These are phyloP conservation scores for Amaranthus hypochondriacus DNA, from an alignment of 148 eudicot species.

Conservation along the genomic window DNA sequence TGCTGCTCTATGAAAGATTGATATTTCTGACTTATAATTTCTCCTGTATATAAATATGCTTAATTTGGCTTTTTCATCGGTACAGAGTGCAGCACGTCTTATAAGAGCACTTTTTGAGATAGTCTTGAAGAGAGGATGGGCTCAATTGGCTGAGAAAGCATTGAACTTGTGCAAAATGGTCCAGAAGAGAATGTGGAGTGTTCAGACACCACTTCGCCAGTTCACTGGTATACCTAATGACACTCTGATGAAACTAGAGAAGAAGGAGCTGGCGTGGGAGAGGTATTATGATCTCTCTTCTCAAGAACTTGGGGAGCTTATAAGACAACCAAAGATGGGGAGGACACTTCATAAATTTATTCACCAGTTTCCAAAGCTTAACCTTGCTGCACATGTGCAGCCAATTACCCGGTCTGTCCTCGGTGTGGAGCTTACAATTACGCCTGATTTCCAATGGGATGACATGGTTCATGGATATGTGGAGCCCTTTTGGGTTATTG, in stretches of 20 bases:
- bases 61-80: conserved; percentile 7
- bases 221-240: conserved; percentile 64
- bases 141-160: conserved; percentile 77
- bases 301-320: conserved; percentile 79
- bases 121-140: conserved; percentile 84
- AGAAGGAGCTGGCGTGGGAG: conserved; percentile 90
- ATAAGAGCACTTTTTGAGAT: conserved; percentile 81
- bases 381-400: conserved; percentile 83
- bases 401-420: conserved; percentile 88
- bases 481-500: conserved; percentile 95
- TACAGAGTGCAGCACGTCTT: conserved; percentile 90
- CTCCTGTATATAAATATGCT: too few relatives aligned
- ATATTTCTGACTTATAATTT: too few relatives aligned
- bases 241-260: conserved; percentile 68
- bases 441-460: conserved; percentile 90
- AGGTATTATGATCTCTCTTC: conserved; percentile 87
- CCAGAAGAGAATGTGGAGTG: conserved; percentile 86
- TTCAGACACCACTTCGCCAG: conserved; percentile 84
- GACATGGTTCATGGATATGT: conserved; percentile 89
- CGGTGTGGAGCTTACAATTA: conserved; percentile 81
- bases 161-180: conserved; percentile 84
- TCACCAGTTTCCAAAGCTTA: conserved; percentile 90
- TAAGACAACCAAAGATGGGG: conserved; percentile 75
- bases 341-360: conserved; percentile 74
- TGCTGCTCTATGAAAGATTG: conserved; percentile 1